Evolutionary conservation across 2,329 filamentous ascomycete genomes (phyloP).

Genomic region (Pseudopithomyces maydicus): DNA sequence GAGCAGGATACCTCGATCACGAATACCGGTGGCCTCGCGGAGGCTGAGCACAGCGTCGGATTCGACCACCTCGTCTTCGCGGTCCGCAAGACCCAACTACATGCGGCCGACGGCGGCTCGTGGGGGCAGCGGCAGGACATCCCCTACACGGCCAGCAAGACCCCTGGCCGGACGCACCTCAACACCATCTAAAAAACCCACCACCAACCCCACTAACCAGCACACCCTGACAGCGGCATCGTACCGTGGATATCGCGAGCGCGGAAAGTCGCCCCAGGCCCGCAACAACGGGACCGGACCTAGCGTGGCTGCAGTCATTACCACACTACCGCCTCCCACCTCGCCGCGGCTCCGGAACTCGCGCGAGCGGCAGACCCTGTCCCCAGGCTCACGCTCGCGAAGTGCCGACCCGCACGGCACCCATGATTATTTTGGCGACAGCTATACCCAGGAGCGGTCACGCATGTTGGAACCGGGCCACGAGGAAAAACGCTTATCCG

Average conservation of each 20-base stretch:
- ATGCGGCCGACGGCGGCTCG: slow-evolving; percentile 6
- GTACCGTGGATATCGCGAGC: slow-evolving; percentile 39
- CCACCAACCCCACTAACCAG: slow-evolving; percentile 15
- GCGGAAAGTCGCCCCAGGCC: slow-evolving; percentile 35
- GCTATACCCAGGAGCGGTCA: neutral
- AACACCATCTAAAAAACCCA: slow-evolving; percentile 12
- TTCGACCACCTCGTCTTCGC: slow-evolving; percentile 41
- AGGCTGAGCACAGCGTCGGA: slow-evolving; percentile 42
- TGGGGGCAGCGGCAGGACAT: slow-evolving; percentile 26
- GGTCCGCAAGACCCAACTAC: slow-evolving; percentile 34
- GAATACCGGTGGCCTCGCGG: slow-evolving; percentile 38
- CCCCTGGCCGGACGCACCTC: slow-evolving; percentile 15
- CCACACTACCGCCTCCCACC: slow-evolving; percentile 32
- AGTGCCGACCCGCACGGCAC: slow-evolving; percentile 26
- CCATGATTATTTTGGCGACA: slow-evolving; percentile 31
- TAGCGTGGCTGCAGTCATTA: slow-evolving; percentile 37
- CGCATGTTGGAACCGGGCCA: slow-evolving; percentile 15
- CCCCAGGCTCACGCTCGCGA: slow-evolving; percentile 25
- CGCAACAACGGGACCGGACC: slow-evolving; percentile 27
- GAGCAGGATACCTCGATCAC: slow-evolving; percentile 26
- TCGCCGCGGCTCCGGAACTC: slow-evolving; percentile 43
- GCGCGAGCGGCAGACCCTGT: slow-evolving; percentile 36
- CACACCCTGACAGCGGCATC: slow-evolving; percentile 31
- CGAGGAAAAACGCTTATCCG: slow-evolving; percentile 8
- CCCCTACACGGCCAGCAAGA: slow-evolving; percentile 32